phyloP scores from a whole-genome alignment of 768 basidiomycete species.

The Sarcomyxa edulis region DNA sequence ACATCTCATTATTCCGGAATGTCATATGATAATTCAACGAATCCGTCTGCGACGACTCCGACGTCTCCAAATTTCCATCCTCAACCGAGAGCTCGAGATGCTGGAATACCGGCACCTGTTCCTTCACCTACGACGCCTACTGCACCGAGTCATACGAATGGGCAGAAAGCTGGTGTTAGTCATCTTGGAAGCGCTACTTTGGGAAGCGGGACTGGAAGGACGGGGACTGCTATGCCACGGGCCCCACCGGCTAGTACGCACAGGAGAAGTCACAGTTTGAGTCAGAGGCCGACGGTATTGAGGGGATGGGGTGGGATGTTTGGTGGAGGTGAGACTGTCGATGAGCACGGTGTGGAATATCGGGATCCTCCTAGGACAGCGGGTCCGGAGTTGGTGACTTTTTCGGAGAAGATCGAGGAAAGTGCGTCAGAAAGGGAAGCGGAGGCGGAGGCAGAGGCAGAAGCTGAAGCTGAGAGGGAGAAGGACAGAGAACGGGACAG shows the following conservation, averaged over 20 bases:
- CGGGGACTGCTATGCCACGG: slow-evolving; percentile 38
- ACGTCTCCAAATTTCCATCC: slow-evolving; percentile 53
- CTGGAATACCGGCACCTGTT: slow-evolving; percentile 45
- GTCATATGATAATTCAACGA: slow-evolving; percentile 62
- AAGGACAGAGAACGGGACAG: slow-evolving; percentile 18
- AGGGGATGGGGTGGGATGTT: slow-evolving; percentile 61
- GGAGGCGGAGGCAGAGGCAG: slow-evolving; percentile 24
- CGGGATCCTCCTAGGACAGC: slow-evolving; percentile 51
- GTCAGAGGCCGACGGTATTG: slow-evolving; percentile 57
- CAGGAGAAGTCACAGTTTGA: slow-evolving; percentile 78
- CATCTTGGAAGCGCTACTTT: slow-evolving; percentile 7
- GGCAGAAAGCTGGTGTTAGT: slow-evolving; percentile 6
- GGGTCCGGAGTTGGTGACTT: slow-evolving; percentile 57
- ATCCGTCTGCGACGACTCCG: slow-evolving; percentile 47
- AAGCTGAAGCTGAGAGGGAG: slow-evolving; percentile 19
- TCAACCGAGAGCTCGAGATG: slow-evolving; percentile 64
- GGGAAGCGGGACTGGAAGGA: slow-evolving; percentile 16
- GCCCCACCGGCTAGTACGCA: slow-evolving; percentile 78
- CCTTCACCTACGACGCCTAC: slow-evolving; percentile 23
- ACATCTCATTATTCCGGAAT: slow-evolving; percentile 77
- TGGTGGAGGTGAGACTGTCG: slow-evolving; percentile 35
- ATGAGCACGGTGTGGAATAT: slow-evolving; percentile 35
- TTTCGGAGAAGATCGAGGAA: slow-evolving; percentile 36
- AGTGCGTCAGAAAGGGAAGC: slow-evolving; percentile 22
- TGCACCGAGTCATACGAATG: slow-evolving; percentile 15